A percentile compares a stretch with the other conserved stretches of the same genome.
phyloP scores from a whole-genome alignment of 2,329 filamentous ascomycete genomes.

The Piedraia hortae region DNA sequence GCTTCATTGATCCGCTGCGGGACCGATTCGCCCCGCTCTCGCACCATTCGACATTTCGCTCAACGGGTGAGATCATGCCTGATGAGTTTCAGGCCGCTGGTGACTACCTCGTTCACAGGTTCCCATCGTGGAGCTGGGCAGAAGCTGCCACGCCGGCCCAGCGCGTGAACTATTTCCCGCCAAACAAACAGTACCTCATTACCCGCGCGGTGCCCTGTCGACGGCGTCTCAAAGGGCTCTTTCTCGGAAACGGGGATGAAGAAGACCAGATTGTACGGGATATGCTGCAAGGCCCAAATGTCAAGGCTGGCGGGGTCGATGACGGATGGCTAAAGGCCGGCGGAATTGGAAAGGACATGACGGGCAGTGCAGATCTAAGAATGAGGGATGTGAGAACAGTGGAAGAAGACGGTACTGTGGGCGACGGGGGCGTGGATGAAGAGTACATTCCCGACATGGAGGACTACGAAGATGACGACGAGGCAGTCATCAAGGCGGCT shows the following conservation, averaged over 20 bases:
- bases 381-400: conserved; percentile 62
- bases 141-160: conserved; percentile 60
- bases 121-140: conserved; percentile 92
- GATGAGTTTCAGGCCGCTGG: conserved; percentile 90
- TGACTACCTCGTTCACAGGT: conserved; percentile 97
- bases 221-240: conserved; percentile 43
- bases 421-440: conserved; percentile 42
- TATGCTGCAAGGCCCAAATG: conserved; percentile 30
- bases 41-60: conserved; percentile 77
- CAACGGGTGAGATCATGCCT: conserved; percentile 82
- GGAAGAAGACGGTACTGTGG: conserved; percentile 67
- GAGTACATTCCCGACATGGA: conserved; percentile 95
- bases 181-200: conserved; percentile 82
- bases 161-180: conserved; percentile 54
- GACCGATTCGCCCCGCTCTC: conserved; percentile 75
- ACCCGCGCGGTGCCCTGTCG: conserved; percentile 88
- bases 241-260: conserved; percentile 67
- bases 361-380: conserved; percentile 31
- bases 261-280: conserved; percentile 70
- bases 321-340: conserved; percentile 85
- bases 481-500: conserved; percentile 75
- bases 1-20: conserved; percentile 57
- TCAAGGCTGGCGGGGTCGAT: conserved; percentile 28
- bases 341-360: conserved; percentile 30
- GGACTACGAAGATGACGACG: conserved; percentile 76